A percentile compares a stretch with the other conserved stretches of the same genome.
Evolutionary conservation across 2,329 filamentous ascomycete genomes (phyloP).

Genomic region (Fusarium nygamai): DNA sequence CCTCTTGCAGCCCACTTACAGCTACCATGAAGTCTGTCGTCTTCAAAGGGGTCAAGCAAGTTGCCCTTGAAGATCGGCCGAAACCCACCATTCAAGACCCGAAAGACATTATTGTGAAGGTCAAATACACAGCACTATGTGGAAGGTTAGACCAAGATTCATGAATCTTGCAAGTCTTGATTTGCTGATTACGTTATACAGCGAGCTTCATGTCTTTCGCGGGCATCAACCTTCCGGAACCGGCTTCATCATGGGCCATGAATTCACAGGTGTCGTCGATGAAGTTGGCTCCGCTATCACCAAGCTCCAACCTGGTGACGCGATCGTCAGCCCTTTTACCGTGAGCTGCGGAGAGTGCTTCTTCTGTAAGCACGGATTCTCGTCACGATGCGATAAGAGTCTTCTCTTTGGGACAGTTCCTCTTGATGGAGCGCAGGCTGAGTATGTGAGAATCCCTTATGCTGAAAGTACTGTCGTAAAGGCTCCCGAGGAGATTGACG

Average conservation of each 20-base stretch:
- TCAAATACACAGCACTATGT: conserved; percentile 17
- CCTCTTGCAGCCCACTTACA: rapidly evolving
- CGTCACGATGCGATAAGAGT: conserved; percentile 18
- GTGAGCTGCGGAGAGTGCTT: conserved; percentile 33
- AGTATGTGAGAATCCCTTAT: conserved; percentile 22
- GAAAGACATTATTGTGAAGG: conserved; percentile 16
- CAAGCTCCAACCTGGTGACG: background rate
- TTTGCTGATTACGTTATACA: background rate
- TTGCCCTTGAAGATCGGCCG: conserved; percentile 10
- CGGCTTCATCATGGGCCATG: conserved; percentile 76
- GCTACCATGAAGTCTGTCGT: conserved; percentile 19
- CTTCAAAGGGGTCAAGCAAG: conserved; percentile 11
- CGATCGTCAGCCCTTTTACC: conserved; percentile 28
- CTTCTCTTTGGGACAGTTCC: conserved; percentile 5
- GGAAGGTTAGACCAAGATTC: background rate
- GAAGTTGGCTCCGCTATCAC: conserved; percentile 67
- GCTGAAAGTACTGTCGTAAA: conserved; percentile 26
- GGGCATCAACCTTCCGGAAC: conserved; percentile 78
- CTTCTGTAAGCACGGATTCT: conserved; percentile 16
- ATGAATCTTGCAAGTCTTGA: rapidly evolving
- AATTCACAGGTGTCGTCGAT: conserved; percentile 81
- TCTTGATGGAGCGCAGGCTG: conserved; percentile 29
- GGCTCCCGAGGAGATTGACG: conserved; percentile 14
- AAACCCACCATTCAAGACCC: conserved; percentile 6
- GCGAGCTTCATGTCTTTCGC: conserved; percentile 81